Evolutionary conservation across 2,329 filamentous ascomycete genomes (phyloP).

Genomic region (Ceratocystiopsis brevicomis): DNA sequence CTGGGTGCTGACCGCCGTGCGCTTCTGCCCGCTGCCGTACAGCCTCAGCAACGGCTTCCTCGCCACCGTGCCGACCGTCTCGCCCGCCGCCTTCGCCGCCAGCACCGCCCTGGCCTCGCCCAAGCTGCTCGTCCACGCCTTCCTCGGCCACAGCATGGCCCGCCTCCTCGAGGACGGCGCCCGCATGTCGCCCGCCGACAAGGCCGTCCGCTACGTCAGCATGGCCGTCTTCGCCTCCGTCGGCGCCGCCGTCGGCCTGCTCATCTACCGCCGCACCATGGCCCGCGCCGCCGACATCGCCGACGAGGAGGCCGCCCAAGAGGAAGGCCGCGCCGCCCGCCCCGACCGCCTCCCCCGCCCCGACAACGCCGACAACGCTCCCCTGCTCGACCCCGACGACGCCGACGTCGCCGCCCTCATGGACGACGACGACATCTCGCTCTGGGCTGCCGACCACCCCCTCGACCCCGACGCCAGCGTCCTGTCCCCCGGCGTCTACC

Average conservation of each 20-base stretch:
- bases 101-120: constrained; percentile 69
- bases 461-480: too few relatives aligned
- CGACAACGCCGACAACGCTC: constrained; percentile 11
- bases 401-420: constrained; percentile 34
- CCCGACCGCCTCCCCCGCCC: constrained; percentile 21
- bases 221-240: constrained; percentile 55
- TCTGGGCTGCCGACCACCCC: constrained; percentile 28
- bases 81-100: constrained; percentile 53
- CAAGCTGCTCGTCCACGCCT: constrained; percentile 80
- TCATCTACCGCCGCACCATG: constrained; percentile 65
- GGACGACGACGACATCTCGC: constrained; percentile 39
- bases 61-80: constrained; percentile 78
- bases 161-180: constrained; percentile 66
- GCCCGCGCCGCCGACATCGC: constrained; percentile 40
- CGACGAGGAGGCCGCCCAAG: constrained; percentile 20
- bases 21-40: constrained; percentile 83
- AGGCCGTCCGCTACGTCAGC: constrained; percentile 64
- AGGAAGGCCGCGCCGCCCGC: constrained; percentile 16
- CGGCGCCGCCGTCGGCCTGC: constrained; percentile 57
- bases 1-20: constrained; percentile 75
- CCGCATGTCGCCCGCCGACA: constrained; percentile 62
- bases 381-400: constrained; percentile 18
- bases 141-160: constrained; percentile 72
- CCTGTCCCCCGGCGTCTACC: not conserved
- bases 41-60: constrained; percentile 87